phyloP scores from a whole-genome alignment of 768 basidiomycete species.

The Multifurca ochricompacta region DNA sequence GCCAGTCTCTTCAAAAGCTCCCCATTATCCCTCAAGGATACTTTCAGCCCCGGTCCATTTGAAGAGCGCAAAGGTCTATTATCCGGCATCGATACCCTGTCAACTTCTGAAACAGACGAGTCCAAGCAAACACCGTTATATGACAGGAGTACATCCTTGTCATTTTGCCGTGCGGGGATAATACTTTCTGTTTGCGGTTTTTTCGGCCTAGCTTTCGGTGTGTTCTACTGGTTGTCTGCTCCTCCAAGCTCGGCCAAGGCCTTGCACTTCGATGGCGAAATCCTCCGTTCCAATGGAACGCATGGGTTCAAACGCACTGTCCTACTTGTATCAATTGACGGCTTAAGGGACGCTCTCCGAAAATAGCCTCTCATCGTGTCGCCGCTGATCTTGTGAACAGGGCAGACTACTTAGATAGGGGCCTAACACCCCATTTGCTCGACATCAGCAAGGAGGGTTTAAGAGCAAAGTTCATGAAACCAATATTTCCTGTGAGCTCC shows the following conservation, averaged over 20 bases:
- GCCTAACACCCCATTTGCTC: slow-evolving; percentile 75
- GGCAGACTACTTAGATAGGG: slow-evolving; percentile 82
- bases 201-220: slow-evolving; percentile 4
- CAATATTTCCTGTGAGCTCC: slow-evolving; percentile 72
- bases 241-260: neutral
- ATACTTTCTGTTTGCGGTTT: neutral
- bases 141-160: neutral
- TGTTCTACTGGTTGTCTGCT: slow-evolving; percentile 1
- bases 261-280: slow-evolving; percentile 33
- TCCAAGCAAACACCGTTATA: neutral
- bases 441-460: slow-evolving; percentile 75
- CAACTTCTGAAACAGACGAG: neutral
- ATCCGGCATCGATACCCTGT: slow-evolving; percentile 6
- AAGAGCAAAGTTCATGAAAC: slow-evolving; percentile 80
- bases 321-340: slow-evolving; percentile 81
- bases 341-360: slow-evolving; percentile 42
- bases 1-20: neutral
- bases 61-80: slow-evolving; percentile 24
- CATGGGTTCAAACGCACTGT: slow-evolving; percentile 77
- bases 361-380: neutral
- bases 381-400: slow-evolving; percentile 30
- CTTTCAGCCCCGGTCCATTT: neutral
- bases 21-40: neutral
- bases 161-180: slow-evolving; percentile 12
- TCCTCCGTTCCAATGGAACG: slow-evolving; percentile 68